Base-by-base conservation (phyloP, 352 stramenopile genomes). In the Globisporangium camurandrum region DNA sequence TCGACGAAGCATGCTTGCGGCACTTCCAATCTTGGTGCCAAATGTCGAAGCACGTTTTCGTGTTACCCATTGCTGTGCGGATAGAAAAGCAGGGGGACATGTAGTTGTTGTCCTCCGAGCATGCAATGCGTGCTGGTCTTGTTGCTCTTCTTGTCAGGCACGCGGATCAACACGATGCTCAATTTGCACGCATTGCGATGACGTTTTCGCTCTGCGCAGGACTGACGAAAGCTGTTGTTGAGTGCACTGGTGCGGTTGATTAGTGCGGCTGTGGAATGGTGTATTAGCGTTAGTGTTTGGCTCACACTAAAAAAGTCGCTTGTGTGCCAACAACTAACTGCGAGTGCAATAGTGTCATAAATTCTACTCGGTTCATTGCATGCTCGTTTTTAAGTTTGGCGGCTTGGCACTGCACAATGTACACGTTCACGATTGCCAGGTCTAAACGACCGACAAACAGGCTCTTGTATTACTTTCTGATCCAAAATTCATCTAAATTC, bases 311-410 rank as follows among this genome's bases (percentile, higher is more conserved):
- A 17, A 27, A 56, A 55, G 26, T 56, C 48, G 3, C 1, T 43
- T 4, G 33, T 23, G 1, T 23, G 38, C 22, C 41, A 7, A 20
- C 28, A 20, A 51, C 33, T 1, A 61, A 36, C 22, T 55, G 48
- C n/a, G 46, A 22, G 19, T 61, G 48, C 19, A 54, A 27, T 48
- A 46, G 23, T 1, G 19, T 37, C 47, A 61, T 56, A 30, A 61
- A 57, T 3, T 28, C 31, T n/a, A n/a, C 2, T 26, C n/a, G 0
- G 44, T 31, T 0, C 36, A 33, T 12, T 49, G 38, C 24, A 43
- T 31, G 26, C 8, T 43, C n/a, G 14, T 4, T 2, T 38, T 46
- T 1, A 10, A 4, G 9, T 11, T 50, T 37, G 1, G 34, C 24
- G 11, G 36, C 44, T 43, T 49, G 45, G 8, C 39, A 16, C 23